phyloP scores from a whole-genome alignment of 371 early-diverging fungal species.

The Mortierella sp. region DNA sequence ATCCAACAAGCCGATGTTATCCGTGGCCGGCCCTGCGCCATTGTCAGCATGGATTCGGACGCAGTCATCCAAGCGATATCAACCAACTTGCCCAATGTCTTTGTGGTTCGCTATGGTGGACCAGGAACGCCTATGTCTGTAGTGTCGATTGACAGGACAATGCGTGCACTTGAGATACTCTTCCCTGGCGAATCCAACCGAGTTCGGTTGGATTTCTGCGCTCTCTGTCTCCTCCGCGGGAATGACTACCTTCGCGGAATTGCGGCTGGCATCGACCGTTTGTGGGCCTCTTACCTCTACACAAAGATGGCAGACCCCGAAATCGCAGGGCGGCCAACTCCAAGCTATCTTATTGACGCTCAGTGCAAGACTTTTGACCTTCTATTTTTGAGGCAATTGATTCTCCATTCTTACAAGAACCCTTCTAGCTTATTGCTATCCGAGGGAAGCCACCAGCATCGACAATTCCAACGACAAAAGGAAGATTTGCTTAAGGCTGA shows the following conservation, averaged over 20 bases:
- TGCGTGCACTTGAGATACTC: conserved; percentile 17
- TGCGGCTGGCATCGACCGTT: conserved; percentile 23
- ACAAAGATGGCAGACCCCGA: conserved; percentile 24
- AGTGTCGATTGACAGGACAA: conserved; percentile 41
- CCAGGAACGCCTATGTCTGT: conserved; percentile 11
- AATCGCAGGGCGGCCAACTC: conserved; percentile 10
- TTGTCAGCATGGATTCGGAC: conserved; percentile 52
- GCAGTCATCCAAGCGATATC: conserved; percentile 45
- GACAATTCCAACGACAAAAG: no score
- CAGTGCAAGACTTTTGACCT: conserved; percentile 42
- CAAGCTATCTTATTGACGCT: conserved; percentile 31
- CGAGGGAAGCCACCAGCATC: no score
- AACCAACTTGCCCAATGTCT: conserved; percentile 43
- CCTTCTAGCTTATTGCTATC: neutral
- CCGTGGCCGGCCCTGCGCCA: conserved; percentile 47
- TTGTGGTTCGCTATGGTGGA: conserved; percentile 37
- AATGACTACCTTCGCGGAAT: conserved; percentile 49
- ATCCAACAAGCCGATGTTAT: conserved; percentile 38
- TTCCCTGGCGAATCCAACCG: conserved; percentile 44
- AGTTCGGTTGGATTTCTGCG: conserved; percentile 43
- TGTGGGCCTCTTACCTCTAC: conserved; percentile 40
- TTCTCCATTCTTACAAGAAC: conserved; percentile 32
- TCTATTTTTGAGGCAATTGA: conserved; percentile 35
- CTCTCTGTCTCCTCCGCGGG: conserved; percentile 46
- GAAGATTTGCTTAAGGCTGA: neutral